These are phyloP conservation scores for Oryza meridionalis DNA, from an alignment of 176 grass and related monocot species.

Conservation along the genomic window DNA sequence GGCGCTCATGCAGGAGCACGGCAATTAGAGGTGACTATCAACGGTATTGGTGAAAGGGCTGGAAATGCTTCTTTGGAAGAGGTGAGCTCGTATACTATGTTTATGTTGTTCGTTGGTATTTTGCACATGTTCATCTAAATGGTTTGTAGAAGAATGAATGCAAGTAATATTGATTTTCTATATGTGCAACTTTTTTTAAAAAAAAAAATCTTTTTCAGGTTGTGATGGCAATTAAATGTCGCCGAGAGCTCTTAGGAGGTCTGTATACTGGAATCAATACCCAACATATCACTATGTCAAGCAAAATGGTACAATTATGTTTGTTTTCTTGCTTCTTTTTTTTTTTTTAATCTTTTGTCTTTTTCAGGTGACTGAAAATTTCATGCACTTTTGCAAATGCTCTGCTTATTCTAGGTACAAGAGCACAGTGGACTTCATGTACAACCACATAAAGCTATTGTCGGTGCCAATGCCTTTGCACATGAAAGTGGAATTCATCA, in stretches of 20 bases:
- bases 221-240: constrained; percentile 91
- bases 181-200: constrained; percentile 5
- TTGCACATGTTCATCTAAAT: constrained; percentile 10
- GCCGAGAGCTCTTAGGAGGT: constrained; percentile 73
- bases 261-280: constrained; percentile 90
- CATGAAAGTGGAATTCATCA: constrained; percentile 99
- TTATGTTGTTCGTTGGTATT: not conserved
- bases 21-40: constrained; percentile 95
- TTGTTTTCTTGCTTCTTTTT: constrained; percentile 16
- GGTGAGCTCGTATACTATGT: constrained; percentile 48
- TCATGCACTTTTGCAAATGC: not conserved
- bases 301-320: constrained; percentile 77
- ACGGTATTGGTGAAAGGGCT: constrained; percentile 98
- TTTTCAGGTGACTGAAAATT: constrained; percentile 25
- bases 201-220: constrained; percentile 49
- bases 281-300: constrained; percentile 82
- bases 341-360: not conserved
- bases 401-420: constrained; percentile 72
- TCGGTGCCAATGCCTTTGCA: constrained; percentile 98
- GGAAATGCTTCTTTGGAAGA: constrained; percentile 99
- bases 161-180: not conserved
- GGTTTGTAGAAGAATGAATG: not conserved
- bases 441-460: constrained; percentile 99
- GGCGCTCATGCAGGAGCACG: constrained; percentile 85
- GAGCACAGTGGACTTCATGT: constrained; percentile 90